phyloP scores from a whole-genome alignment of 139 green algal genomes.

The Pycnococcus provasolii region DNA sequence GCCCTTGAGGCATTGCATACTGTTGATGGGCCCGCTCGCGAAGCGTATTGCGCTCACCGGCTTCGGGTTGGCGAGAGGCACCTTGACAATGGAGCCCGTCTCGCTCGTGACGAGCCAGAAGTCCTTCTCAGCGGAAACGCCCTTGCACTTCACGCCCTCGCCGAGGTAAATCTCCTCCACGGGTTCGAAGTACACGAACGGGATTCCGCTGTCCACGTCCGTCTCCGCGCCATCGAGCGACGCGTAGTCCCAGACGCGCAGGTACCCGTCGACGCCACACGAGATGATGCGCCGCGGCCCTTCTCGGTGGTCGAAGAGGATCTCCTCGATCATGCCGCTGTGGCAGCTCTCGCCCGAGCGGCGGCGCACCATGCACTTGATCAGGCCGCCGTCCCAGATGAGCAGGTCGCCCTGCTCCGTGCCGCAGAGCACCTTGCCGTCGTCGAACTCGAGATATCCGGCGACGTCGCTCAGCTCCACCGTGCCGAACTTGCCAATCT shows the following conservation, averaged over 20 bases:
- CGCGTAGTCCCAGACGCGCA: constrained; percentile 52
- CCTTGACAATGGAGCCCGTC: constrained; percentile 33
- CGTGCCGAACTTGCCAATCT: constrained; percentile 64
- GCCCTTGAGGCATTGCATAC: not conserved
- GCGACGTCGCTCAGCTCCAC: constrained; percentile 59
- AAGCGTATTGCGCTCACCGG: too few species aligned
- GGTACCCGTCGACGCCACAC: constrained; percentile 53
- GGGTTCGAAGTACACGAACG: constrained; percentile 19
- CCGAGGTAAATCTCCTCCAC: constrained; percentile 27
- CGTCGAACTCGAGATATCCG: constrained; percentile 61
- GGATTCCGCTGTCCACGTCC: constrained; percentile 27
- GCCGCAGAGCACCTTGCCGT: constrained; percentile 59
- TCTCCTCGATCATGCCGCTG: constrained; percentile 47
- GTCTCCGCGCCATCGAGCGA: constrained; percentile 20
- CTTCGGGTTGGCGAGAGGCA: constrained; percentile 1
- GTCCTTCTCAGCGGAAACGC: constrained; percentile 32
- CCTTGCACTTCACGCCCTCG: constrained; percentile 23
- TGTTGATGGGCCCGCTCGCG: constrained; percentile 2
- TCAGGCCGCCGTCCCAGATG: constrained; percentile 65
- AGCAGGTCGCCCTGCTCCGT: constrained; percentile 58
- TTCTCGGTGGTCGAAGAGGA: constrained; percentile 37
- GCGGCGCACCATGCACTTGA: constrained; percentile 44
- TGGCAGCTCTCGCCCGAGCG: constrained; percentile 47
- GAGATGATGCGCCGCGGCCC: constrained; percentile 41
- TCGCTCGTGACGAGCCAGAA: constrained; percentile 50